A percentile compares a stretch with the other conserved stretches of the same genome.
phyloP scores from a whole-genome alignment of 805 yeast species.

The Suhomyces xylopsoci region DNA sequence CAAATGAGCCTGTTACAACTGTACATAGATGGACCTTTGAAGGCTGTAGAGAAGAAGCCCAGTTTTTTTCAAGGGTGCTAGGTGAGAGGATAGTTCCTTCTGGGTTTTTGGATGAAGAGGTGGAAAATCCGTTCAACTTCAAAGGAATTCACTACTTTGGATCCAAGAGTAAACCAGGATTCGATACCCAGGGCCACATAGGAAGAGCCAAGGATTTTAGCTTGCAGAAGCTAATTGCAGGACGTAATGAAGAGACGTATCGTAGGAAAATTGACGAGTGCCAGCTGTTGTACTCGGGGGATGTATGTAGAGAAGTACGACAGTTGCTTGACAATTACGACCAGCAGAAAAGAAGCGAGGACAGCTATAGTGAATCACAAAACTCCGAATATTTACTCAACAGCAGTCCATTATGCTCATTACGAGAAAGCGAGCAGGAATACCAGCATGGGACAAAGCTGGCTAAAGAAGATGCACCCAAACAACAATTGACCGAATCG shows the following conservation, averaged over 20 bases:
- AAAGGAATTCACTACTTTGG: slow-evolving; percentile 1
- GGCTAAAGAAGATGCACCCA: not conserved
- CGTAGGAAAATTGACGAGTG: slow-evolving; percentile 20
- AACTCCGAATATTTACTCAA: not conserved
- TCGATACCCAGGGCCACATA: not conserved
- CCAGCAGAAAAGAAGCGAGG: not conserved
- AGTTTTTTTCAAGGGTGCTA: slow-evolving; percentile 14
- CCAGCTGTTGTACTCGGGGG: slow-evolving; percentile 19
- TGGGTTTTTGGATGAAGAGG: not conserved
- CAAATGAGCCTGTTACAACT: slow-evolving; percentile 14
- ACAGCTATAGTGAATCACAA: not conserved
- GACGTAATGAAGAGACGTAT: slow-evolving; percentile 22
- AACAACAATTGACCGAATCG: not conserved
- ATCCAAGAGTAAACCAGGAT: not conserved
- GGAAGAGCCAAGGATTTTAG: slow-evolving; percentile 15
- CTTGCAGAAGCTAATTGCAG: slow-evolving; percentile 24
- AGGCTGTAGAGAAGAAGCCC: slow-evolving; percentile 28
- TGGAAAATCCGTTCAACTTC: not conserved
- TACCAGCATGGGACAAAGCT: not conserved
- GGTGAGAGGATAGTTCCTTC: not conserved
- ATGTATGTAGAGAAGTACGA: not conserved
- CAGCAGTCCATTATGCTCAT: not conserved
- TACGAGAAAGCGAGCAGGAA: not conserved
- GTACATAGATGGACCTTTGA: slow-evolving; percentile 34
- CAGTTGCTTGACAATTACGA: not conserved